Evolutionary conservation across 768 basidiomycete genomes (phyloP).

Genomic region (Sporobolomyces roseus): DNA sequence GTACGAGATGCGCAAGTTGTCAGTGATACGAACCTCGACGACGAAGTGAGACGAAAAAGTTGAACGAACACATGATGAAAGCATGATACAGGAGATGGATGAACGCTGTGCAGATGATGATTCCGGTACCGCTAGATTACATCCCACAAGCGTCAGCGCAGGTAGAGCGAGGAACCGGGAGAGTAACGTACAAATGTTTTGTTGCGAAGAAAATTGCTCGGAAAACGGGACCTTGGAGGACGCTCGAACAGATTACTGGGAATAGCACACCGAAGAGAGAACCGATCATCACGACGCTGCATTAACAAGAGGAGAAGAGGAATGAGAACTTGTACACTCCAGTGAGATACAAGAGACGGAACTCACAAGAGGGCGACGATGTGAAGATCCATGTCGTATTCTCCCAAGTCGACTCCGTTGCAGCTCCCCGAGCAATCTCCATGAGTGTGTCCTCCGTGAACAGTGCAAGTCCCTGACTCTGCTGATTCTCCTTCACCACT

Average conservation of each 20-base stretch:
- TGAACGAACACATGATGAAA: conserved; percentile 47
- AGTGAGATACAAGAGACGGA: too few species aligned
- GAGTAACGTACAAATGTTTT: conserved; percentile 31
- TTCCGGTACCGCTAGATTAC: conserved; percentile 42
- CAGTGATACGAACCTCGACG: neutral
- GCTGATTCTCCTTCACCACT: neutral
- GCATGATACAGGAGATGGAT: conserved; percentile 49
- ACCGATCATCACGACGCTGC: conserved; percentile 34
- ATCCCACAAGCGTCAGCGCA: too few species aligned
- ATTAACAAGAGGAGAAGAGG: neutral
- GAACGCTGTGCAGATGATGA: conserved; percentile 49
- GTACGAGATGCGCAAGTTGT: neutral
- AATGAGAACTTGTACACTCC: neutral
- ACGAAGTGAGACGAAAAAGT: neutral
- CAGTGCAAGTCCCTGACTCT: neutral
- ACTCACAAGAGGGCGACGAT: conserved; percentile 41
- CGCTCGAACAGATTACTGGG: conserved; percentile 22
- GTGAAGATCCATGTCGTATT: conserved; percentile 38
- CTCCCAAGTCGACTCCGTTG: conserved; percentile 37
- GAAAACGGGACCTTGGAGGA: conserved; percentile 10
- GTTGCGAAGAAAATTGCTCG: conserved; percentile 28
- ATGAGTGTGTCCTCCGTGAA: conserved; percentile 40
- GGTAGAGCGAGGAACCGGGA: neutral
- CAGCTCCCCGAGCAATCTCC: conserved; percentile 33
- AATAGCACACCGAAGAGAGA: conserved; percentile 38